A percentile compares a stretch with the other conserved stretches of the same genome.
phyloP scores from a whole-genome alignment of 352 stramenopile species.

The Pythium aquatile region DNA sequence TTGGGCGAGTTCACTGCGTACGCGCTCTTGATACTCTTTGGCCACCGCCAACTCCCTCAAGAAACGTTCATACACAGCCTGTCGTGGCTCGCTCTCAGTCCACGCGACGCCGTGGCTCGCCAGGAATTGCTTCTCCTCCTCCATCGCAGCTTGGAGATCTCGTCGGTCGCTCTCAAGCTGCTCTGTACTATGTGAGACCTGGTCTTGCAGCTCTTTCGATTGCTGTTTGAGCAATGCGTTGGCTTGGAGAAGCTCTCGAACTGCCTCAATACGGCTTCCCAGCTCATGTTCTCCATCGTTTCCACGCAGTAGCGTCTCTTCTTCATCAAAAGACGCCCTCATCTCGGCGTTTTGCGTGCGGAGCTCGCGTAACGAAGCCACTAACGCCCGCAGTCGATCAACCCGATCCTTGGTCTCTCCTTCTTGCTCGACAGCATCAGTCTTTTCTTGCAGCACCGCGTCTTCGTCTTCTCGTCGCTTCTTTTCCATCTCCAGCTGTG shows the following conservation, averaged over 20 bases:
- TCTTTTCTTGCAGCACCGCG: constrained; percentile 17
- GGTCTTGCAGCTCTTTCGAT: neutral
- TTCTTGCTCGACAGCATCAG: neutral
- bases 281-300: neutral
- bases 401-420: constrained; percentile 13
- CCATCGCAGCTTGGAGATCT: neutral
- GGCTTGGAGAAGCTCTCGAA: constrained; percentile 3
- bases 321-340: constrained; percentile 11
- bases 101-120: constrained; percentile 6
- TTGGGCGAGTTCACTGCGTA: constrained; percentile 7
- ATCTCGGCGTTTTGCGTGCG: constrained; percentile 8
- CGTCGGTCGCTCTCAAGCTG: neutral
- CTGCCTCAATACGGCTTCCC: neutral
- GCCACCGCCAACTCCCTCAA: neutral
- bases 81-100: constrained; percentile 3
- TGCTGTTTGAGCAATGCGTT: neutral
- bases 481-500: constrained; percentile 24
- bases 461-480: constrained; percentile 27
- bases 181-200: neutral
- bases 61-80: constrained; percentile 8
- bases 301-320: constrained; percentile 7
- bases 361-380: constrained; percentile 26
- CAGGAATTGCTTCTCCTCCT: constrained; percentile 14
- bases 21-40: neutral
- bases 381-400: constrained; percentile 31